These are phyloP conservation scores for Candida sojae DNA, from an alignment of 1,139 yeast species.

Conservation along the genomic window DNA sequence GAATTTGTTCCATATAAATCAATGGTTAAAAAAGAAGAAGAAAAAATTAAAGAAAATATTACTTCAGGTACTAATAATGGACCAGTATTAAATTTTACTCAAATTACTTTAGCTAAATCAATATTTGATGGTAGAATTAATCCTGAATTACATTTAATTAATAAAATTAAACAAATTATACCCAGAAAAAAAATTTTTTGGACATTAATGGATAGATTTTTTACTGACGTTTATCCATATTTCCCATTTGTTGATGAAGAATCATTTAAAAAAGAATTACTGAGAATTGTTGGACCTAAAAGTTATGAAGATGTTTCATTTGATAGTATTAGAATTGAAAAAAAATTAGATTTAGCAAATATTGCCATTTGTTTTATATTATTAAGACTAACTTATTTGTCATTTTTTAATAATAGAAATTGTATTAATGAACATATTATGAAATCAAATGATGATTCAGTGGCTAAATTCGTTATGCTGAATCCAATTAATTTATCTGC, in stretches of 20 bases:
- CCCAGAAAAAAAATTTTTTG: conserved; percentile 36
- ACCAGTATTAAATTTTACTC: conserved; percentile 7
- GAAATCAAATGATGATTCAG: conserved; percentile 22
- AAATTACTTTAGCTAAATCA: conserved; percentile 27
- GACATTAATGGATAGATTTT: conserved; percentile 33
- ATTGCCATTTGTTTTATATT: conserved; percentile 33
- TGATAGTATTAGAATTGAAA: conserved; percentile 23
- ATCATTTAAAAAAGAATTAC: conserved; percentile 21
- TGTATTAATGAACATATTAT: conserved; percentile 29
- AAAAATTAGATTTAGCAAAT: conserved; percentile 33
- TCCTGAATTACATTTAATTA: conserved; percentile 32
- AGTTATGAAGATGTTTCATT: conserved; percentile 23
- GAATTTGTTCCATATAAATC: conserved; percentile 38
- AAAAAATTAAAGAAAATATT: conserved; percentile 16
- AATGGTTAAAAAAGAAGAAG: conserved; percentile 24
- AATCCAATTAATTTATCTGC: conserved; percentile 50
- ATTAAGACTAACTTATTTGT: conserved; percentile 32
- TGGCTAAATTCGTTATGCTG: conserved; percentile 40
- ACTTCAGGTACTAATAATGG: conserved; percentile 14
- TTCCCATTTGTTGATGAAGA: conserved; percentile 39
- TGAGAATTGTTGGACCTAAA: conserved; percentile 28
- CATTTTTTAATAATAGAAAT: conserved; percentile 34
- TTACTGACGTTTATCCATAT: conserved; percentile 34
- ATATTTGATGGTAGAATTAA: conserved; percentile 30
- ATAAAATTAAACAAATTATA: conserved; percentile 30